These are phyloP conservation scores for Cutaneotrichosporon sp. DNA, from an alignment of 1,284 basidiomycete species.

Conservation along the genomic window DNA sequence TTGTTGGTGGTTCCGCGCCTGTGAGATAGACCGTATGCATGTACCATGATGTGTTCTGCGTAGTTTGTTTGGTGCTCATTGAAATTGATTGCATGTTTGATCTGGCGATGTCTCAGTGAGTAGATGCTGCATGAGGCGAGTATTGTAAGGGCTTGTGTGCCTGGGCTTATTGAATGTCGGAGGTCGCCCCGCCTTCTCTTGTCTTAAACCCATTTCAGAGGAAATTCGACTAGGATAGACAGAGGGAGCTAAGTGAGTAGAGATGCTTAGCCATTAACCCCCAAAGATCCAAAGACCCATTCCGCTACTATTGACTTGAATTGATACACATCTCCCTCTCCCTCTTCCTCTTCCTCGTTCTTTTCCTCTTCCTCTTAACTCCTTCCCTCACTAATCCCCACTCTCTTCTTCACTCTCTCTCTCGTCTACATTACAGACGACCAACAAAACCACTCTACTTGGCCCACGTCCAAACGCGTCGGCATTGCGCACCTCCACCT, in stretches of 20 bases:
- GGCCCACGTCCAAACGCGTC: background rate
- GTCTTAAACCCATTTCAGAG: too few relatives aligned
- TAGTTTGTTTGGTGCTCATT: background rate
- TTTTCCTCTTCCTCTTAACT: background rate
- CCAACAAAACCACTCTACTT: background rate
- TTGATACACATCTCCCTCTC: background rate
- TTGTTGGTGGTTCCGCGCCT: background rate
- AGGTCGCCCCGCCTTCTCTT: too few relatives aligned
- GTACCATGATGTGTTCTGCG: slow-evolving; percentile 11
- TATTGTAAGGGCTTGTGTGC: too few relatives aligned
- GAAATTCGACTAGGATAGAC: too few relatives aligned
- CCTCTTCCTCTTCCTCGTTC: too few relatives aligned
- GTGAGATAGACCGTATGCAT: slow-evolving; percentile 16
- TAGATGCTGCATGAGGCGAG: too few relatives aligned
- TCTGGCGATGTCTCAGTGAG: background rate
- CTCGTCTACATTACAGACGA: background rate
- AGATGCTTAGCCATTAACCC: too few relatives aligned
- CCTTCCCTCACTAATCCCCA: background rate
- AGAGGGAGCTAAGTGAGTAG: too few relatives aligned
- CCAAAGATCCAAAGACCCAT: background rate
- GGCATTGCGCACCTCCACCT: slow-evolving; percentile 4
- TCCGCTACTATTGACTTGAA: background rate
- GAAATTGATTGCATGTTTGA: background rate
- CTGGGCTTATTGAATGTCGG: too few relatives aligned
- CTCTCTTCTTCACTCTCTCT: background rate